Evolutionary conservation across 129 eudicot genomes (phyloP).

Genomic region (Helianthus tuberosus): DNA sequence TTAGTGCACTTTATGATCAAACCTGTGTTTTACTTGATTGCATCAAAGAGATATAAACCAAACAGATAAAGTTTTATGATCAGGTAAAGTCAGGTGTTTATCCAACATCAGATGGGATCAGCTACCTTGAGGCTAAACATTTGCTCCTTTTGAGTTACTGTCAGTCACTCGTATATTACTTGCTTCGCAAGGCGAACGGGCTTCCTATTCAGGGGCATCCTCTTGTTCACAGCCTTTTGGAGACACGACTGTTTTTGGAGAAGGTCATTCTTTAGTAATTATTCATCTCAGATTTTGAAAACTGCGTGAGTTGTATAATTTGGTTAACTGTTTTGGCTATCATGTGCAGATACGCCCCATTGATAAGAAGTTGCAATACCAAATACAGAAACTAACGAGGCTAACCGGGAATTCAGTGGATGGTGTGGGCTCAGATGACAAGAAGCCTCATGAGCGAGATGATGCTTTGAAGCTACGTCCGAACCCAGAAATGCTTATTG

Average conservation of each 20-base stretch:
- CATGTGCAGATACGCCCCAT: constrained; percentile 78
- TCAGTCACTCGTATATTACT: constrained; percentile 86
- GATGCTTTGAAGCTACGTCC: constrained; percentile 82
- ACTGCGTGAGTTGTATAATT: constrained; percentile 7
- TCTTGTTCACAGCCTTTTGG: constrained; percentile 79
- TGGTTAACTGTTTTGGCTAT: neutral
- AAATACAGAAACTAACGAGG: constrained; percentile 75
- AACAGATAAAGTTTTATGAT: neutral
- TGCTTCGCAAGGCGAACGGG: constrained; percentile 88
- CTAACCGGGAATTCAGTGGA: constrained; percentile 34
- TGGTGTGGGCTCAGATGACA: constrained; percentile 41
- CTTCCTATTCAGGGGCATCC: constrained; percentile 89
- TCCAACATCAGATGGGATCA: constrained; percentile 83
- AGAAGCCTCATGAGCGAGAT: constrained; percentile 27
- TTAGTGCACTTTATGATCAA: too few relatives aligned
- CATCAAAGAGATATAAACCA: neutral
- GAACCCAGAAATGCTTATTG: constrained; percentile 64
- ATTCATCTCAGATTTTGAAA: neutral
- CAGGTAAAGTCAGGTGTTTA: constrained; percentile 73
- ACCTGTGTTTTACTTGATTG: too few relatives aligned
- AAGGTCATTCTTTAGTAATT: constrained; percentile 40
- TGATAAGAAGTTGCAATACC: constrained; percentile 80
- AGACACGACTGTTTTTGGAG: constrained; percentile 84
- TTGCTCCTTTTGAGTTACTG: constrained; percentile 86
- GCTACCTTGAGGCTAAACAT: constrained; percentile 92